phyloP scores from a whole-genome alignment of 2,329 filamentous ascomycete species.

The Gyromitra esculenta region DNA sequence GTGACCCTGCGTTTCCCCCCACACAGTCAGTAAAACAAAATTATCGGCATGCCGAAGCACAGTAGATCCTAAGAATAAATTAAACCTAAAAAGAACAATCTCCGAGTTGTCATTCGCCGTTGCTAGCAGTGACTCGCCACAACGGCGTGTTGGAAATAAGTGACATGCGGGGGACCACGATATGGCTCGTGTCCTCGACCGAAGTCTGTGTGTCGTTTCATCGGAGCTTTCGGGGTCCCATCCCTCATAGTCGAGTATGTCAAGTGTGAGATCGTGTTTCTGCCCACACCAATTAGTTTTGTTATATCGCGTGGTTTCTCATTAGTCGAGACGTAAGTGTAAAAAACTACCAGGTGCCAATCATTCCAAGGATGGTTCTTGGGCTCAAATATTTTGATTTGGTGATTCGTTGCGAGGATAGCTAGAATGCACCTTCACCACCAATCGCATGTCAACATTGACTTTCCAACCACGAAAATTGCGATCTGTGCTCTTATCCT shows the following conservation, averaged over 20 bases:
- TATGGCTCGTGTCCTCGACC: conserved; percentile 51
- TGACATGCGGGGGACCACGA: conserved; percentile 54
- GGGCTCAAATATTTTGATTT: conserved; percentile 54
- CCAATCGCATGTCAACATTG: conserved; percentile 42
- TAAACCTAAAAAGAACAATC: conserved; percentile 55
- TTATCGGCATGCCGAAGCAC: conserved; percentile 48
- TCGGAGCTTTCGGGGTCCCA: conserved; percentile 46
- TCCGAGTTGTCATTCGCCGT: conserved; percentile 54
- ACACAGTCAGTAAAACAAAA: conserved; percentile 48
- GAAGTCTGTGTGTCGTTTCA: conserved; percentile 47
- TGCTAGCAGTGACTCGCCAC: conserved; percentile 54
- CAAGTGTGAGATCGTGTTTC: conserved; percentile 53
- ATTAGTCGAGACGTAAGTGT: conserved; percentile 36
- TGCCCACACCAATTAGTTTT: conserved; percentile 46
- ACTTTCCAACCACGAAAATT: conserved; percentile 26
- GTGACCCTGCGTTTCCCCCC: conserved; percentile 50
- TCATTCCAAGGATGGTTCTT: conserved; percentile 50
- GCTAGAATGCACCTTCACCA: conserved; percentile 53
- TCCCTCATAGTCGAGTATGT: conserved; percentile 49
- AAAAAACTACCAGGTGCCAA: conserved; percentile 48
- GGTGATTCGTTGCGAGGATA: conserved; percentile 54
- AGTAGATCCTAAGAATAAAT: conserved; percentile 46
- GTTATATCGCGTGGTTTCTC: conserved; percentile 40
- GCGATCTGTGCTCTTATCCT: conserved; percentile 37
- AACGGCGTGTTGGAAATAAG: conserved; percentile 47